phyloP scores from a whole-genome alignment of 1,284 basidiomycete genomes.

The Neotropicomus parvogracilis region DNA sequence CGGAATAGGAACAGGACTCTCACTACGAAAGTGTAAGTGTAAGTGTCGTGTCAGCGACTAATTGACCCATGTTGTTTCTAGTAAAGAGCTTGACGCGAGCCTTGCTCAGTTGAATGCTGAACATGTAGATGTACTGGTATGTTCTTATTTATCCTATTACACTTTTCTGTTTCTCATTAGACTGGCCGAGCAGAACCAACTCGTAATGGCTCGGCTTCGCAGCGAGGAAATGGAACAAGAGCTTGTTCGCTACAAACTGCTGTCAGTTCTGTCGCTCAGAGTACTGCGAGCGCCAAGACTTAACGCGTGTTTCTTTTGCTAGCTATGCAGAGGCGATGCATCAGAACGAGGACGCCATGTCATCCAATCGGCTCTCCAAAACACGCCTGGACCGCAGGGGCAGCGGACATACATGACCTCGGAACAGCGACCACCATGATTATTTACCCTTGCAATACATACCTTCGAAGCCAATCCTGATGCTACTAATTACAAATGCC shows the following conservation, averaged over 20 bases:
- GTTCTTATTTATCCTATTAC: slow-evolving; percentile 21
- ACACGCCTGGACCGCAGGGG: slow-evolving; percentile 34
- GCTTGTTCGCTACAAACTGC: slow-evolving; percentile 85
- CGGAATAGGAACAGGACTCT: slow-evolving; percentile 75
- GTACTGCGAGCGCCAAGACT: neutral
- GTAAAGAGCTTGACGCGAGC: slow-evolving; percentile 74
- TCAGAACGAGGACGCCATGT: slow-evolving; percentile 74
- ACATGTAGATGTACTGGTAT: slow-evolving; percentile 71
- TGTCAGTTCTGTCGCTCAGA: slow-evolving; percentile 51
- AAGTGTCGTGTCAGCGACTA: neutral
- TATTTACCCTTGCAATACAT: slow-evolving; percentile 11
- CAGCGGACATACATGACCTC: slow-evolving; percentile 29
- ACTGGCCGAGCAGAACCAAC: slow-evolving; percentile 63
- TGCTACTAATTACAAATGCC: slow-evolving; percentile 2
- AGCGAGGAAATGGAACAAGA: slow-evolving; percentile 90
- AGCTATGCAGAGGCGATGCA: slow-evolving; percentile 91
- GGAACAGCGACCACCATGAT: neutral
- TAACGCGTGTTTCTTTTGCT: neutral
- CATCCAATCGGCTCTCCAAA: slow-evolving; percentile 63
- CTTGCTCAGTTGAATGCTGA: slow-evolving; percentile 78
- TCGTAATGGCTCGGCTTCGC: slow-evolving; percentile 81
- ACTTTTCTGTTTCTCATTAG: neutral
- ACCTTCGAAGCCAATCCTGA: slow-evolving; percentile 13
- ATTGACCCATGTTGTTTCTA: slow-evolving; percentile 30
- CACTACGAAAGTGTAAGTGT: slow-evolving; percentile 72